These are phyloP conservation scores for Spizellomyces punctatus DNA, from an alignment of 192 early-diverging fungal genomes.

Conservation along the genomic window DNA sequence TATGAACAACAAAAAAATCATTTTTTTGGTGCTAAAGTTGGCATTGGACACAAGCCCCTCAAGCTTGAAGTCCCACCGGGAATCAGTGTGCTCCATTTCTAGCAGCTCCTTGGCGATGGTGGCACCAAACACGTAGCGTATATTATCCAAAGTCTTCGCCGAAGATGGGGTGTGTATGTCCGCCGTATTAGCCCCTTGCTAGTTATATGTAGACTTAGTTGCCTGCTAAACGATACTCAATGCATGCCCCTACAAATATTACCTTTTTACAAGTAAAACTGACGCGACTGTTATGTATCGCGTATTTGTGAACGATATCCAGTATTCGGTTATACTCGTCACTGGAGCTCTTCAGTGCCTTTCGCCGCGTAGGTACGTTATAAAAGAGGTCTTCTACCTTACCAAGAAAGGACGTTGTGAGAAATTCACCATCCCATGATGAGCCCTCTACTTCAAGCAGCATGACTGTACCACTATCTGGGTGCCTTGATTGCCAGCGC, in stretches of 20 bases:
- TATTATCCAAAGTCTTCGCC: constrained; percentile 71
- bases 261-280: constrained; percentile 92
- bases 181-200: constrained; percentile 68
- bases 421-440: background rate
- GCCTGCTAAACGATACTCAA: background rate
- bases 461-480: constrained; percentile 72
- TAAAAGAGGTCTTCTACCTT: constrained; percentile 95
- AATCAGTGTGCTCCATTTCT: constrained; percentile 55
- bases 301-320: constrained; percentile 89
- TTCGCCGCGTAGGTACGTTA: constrained; percentile 83
- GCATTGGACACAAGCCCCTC: constrained; percentile 88
- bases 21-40: constrained; percentile 84
- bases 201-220: constrained; percentile 8
- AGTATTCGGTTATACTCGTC: constrained; percentile 93
- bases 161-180: constrained; percentile 76
- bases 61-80: constrained; percentile 58
- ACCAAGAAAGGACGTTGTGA: background rate
- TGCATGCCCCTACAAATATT: background rate
- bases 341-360: constrained; percentile 78
- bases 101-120: constrained; percentile 79
- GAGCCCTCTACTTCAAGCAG: background rate
- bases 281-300: constrained; percentile 85
- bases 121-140: constrained; percentile 83
- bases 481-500: constrained; percentile 95
- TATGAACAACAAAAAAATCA: constrained; percentile 89